These are phyloP conservation scores for Dryas octopetala DNA, from an alignment of 306 rosid genomes.

Conservation along the genomic window DNA sequence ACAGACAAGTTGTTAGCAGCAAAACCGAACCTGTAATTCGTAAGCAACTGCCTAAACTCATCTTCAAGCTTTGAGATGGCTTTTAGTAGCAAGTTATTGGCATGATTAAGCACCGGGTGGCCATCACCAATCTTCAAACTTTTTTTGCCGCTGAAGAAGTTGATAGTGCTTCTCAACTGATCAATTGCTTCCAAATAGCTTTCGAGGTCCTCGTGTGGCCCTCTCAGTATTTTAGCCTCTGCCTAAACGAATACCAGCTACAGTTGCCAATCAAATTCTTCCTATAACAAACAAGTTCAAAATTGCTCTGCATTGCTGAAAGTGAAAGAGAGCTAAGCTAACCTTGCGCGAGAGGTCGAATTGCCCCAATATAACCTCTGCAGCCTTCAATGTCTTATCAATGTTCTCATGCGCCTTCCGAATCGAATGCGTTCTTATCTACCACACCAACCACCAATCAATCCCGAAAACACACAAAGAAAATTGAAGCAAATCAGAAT, in stretches of 20 bases:
- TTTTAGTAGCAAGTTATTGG: slow-evolving; percentile 75
- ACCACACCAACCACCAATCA: slow-evolving; percentile 9
- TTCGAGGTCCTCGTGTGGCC: slow-evolving; percentile 97
- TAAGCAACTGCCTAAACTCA: slow-evolving; percentile 77
- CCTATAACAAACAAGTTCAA: neutral
- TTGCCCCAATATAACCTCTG: slow-evolving; percentile 66
- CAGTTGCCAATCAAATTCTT: neutral
- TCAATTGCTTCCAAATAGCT: slow-evolving; percentile 83
- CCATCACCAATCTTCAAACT: slow-evolving; percentile 57
- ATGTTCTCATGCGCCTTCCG: slow-evolving; percentile 92
- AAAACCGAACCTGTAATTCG: slow-evolving; percentile 70
- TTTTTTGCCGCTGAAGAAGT: slow-evolving; percentile 66
- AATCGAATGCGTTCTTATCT: slow-evolving; percentile 89
- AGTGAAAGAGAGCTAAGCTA: slow-evolving; percentile 10
- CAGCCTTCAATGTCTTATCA: slow-evolving; percentile 74
- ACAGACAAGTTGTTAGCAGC: neutral
- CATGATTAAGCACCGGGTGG: slow-evolving; percentile 49
- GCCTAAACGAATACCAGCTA: slow-evolving; percentile 46
- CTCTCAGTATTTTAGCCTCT: slow-evolving; percentile 90
- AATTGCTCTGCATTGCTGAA: neutral
- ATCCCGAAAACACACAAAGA: neutral
- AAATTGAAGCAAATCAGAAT: slow-evolving; percentile 4
- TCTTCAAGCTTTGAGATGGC: slow-evolving; percentile 93
- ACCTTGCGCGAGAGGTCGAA: slow-evolving; percentile 90
- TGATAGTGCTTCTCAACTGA: slow-evolving; percentile 59